phyloP scores from a whole-genome alignment of 1,284 basidiomycete species.

The Cryptococcus sp. region DNA sequence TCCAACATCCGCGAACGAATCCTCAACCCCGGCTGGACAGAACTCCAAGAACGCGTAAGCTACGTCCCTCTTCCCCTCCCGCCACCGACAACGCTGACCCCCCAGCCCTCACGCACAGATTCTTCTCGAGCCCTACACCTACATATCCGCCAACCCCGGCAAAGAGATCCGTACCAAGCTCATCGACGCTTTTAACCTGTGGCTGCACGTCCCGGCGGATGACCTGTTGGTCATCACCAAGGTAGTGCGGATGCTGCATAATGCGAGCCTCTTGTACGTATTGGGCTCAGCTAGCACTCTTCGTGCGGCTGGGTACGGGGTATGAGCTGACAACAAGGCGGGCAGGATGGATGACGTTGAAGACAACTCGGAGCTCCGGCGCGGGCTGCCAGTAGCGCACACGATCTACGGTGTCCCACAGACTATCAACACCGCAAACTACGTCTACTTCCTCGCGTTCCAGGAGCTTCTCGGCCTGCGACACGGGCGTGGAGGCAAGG shows the following conservation, averaged over 20 bases:
- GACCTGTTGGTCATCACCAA: conserved; percentile 70
- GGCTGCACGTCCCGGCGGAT: conserved; percentile 75
- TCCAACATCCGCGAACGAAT: conserved; percentile 25
- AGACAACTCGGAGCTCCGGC: conserved; percentile 84
- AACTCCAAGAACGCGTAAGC: conserved; percentile 46
- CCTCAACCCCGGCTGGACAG: conserved; percentile 41
- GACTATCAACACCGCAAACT: conserved; percentile 97
- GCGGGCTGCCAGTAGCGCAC: conserved; percentile 85
- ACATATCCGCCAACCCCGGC: conserved; percentile 79
- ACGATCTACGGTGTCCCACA: conserved; percentile 94
- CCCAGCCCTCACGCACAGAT: conserved; percentile 48
- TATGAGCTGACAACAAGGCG: neutral
- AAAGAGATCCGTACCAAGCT: conserved; percentile 89
- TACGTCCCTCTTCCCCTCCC: neutral
- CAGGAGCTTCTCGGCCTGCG: conserved; percentile 65
- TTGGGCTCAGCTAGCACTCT: neutral
- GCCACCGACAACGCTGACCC: neutral
- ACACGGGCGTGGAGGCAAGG: conserved; percentile 11
- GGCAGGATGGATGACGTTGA: conserved; percentile 93
- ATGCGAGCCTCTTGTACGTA: conserved; percentile 81
- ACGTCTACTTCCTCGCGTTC: conserved; percentile 89
- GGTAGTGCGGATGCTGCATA: conserved; percentile 91
- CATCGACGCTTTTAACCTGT: conserved; percentile 90
- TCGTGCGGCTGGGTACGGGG: neutral
- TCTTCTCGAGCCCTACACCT: conserved; percentile 86